Base-by-base conservation (phyloP, 2,329 filamentous ascomycete genomes). In the Emmonsiellopsis sp. region DNA sequence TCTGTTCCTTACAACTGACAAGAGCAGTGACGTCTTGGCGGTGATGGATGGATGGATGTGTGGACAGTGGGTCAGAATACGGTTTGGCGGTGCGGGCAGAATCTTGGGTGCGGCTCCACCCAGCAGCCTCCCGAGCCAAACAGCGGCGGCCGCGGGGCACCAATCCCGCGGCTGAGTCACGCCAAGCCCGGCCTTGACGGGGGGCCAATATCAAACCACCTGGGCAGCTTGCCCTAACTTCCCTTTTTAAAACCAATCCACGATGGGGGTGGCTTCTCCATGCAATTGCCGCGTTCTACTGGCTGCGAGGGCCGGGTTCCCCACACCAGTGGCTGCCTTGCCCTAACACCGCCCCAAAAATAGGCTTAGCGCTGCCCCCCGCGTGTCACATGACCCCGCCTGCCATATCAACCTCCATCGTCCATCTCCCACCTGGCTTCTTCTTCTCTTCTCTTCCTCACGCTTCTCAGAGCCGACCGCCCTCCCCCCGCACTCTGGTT, bases 391-490 rank as follows among this genome's bases (percentile, higher is more conserved):
- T 57, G 49, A 61, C 53, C 53, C 53, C 49, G 54, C 53, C 53
- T 54, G 51, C 51, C 55, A 57, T 66, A 71, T 68, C 73, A 71
- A 72, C 71, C 72, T 72, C 64, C 57, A 39, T 14, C 34, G 8
- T 8, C 42, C 62, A 60, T 65, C 68, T 68, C 58, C 63, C 56
- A 54, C 56, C 56, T 56, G 68, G 63, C 62, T 62, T 65, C 63
- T 66, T 58, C 63, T 61, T 64, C 60, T 64, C 64, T 72, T 68
- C 68, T 71, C 66, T 72, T 71, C 69, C 68, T 72, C 72, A 70
- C 70, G 71, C 68, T 70, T 67, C 68, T 63, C 59, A 64, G 71
- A 71, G 70, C 70, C 63, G 69, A 67, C 68, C 66, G 65, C 59
- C 60, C 56, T 58, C 57, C 58, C 59, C 31, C 64, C 60, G 58